Conservation (phyloP, 2,329 filamentous ascomycete genomes). For the Aspergillus sp. region DNA sequence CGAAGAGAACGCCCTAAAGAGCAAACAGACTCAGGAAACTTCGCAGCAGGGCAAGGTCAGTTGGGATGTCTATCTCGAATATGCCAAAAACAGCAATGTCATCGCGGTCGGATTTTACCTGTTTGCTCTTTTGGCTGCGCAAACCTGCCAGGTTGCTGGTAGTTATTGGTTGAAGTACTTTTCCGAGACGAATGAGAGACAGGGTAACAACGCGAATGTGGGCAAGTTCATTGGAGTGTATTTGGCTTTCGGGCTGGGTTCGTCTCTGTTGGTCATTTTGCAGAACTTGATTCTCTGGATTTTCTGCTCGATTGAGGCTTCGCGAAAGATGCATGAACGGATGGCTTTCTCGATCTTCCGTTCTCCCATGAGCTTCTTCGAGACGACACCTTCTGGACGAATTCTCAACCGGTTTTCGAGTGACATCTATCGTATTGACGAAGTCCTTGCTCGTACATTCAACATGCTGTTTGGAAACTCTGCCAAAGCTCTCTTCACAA, state of each 20-base stretch:
- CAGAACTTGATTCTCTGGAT: conserved; percentile 98
- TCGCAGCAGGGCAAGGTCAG: conserved; percentile 96
- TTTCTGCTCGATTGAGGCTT: conserved; percentile 98
- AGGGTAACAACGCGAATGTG: conserved; percentile 64
- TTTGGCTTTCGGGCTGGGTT: conserved; percentile 86
- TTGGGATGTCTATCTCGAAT: conserved; percentile 90
- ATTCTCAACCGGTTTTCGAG: conserved; percentile 94
- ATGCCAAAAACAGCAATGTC: conserved; percentile 90
- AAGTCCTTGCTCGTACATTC: conserved; percentile 92
- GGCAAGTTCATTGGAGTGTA: conserved; percentile 93
- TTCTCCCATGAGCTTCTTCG: conserved; percentile 97
- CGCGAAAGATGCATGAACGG: conserved; percentile 88
- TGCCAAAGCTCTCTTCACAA: conserved; percentile 70
- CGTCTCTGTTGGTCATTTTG: conserved; percentile 74
- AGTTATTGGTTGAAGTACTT: conserved; percentile 92
- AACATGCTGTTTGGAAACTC: conserved; percentile 88
- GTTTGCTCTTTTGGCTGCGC: conserved; percentile 66
- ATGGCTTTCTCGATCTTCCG: conserved; percentile 98
- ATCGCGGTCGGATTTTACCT: conserved; percentile 76
- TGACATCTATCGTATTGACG: conserved; percentile 64
- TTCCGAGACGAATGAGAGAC: conserved; percentile 69
- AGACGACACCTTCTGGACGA: conserved; percentile 91
- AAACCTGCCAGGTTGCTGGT: conserved; percentile 74
- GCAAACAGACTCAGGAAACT: conserved; percentile 79
- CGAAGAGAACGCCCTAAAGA: conserved; percentile 67